Conservation (phyloP, 2,329 filamentous ascomycete species). For the Geoglossum cookeanum region DNA sequence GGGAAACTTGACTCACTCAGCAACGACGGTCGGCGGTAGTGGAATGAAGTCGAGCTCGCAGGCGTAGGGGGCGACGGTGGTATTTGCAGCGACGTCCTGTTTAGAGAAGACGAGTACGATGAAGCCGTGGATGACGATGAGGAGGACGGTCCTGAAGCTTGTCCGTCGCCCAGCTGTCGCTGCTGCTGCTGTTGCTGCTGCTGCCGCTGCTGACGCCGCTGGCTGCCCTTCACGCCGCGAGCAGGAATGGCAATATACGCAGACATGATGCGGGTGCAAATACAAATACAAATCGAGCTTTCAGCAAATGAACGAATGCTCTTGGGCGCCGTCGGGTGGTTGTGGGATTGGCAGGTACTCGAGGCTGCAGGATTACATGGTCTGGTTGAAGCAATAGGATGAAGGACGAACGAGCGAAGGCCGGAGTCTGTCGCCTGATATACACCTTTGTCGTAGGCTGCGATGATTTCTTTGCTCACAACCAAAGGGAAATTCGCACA, state of each 20-base stretch:
- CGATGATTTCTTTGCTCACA: no score
- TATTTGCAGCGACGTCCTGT: not conserved
- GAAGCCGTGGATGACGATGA: not conserved
- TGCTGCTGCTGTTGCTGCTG: not conserved
- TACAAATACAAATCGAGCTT: no score
- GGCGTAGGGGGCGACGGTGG: not conserved
- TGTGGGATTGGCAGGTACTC: not conserved
- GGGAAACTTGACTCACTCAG: constrained; percentile 18
- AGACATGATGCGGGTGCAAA: not conserved
- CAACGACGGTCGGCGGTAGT: constrained; percentile 18
- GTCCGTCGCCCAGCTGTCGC: not conserved
- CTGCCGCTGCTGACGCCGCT: not conserved
- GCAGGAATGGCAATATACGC: not conserved
- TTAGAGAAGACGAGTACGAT: not conserved
- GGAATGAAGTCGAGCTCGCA: not conserved
- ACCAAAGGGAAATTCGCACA: no score
- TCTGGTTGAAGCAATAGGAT: not conserved
- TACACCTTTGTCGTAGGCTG: not conserved
- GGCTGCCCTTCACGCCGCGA: not conserved
- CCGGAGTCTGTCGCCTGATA: not conserved
- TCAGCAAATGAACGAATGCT: not conserved
- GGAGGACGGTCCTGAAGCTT: not conserved
- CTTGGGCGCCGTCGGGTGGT: not conserved
- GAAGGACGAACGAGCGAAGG: not conserved
- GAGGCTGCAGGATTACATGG: not conserved